phyloP scores from a whole-genome alignment of 352 stramenopile genomes.

The Phytophthora pinifolia region DNA sequence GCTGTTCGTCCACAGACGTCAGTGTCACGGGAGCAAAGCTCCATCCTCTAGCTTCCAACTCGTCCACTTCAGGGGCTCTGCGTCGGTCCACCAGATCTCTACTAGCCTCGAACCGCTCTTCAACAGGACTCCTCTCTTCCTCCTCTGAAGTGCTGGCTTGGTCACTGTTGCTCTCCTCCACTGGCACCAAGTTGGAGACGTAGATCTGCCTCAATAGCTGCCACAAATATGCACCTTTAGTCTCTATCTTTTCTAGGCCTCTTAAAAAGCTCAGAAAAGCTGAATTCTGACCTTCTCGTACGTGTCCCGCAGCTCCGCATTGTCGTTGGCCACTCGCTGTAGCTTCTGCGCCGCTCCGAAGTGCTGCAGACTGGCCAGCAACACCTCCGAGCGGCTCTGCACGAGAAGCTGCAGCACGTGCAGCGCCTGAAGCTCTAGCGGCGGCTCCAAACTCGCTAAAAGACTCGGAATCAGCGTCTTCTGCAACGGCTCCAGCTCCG shows the following conservation, averaged over 20 bases:
- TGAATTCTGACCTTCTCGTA: slow-evolving; percentile 48
- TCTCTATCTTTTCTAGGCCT: background rate
- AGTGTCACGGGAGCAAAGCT: slow-evolving; percentile 54
- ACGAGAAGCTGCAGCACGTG: slow-evolving; percentile 55
- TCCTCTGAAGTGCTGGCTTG: background rate
- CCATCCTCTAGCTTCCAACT: slow-evolving; percentile 52
- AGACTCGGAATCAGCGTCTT: slow-evolving; percentile 35
- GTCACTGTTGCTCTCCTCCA: background rate
- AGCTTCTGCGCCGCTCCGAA: slow-evolving; percentile 36
- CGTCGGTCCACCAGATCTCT: slow-evolving; percentile 3
- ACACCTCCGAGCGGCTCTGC: slow-evolving; percentile 19
- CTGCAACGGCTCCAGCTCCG: slow-evolving; percentile 34
- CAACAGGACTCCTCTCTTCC: background rate
- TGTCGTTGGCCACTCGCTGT: slow-evolving; percentile 35
- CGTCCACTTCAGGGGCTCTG: slow-evolving; percentile 13
- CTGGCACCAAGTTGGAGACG: slow-evolving; percentile 15
- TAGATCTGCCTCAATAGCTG: slow-evolving; percentile 51
- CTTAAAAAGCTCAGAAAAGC: background rate
- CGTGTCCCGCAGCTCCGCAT: slow-evolving; percentile 35
- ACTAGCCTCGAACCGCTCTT: background rate
- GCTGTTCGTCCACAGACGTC: slow-evolving; percentile 61
- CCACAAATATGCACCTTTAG: slow-evolving; percentile 4
- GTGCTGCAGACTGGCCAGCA: slow-evolving; percentile 41
- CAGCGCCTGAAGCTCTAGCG: slow-evolving; percentile 51
- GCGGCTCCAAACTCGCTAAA: slow-evolving; percentile 37